phyloP scores from a whole-genome alignment of 441 rosid species.

The Populus hybrid region DNA sequence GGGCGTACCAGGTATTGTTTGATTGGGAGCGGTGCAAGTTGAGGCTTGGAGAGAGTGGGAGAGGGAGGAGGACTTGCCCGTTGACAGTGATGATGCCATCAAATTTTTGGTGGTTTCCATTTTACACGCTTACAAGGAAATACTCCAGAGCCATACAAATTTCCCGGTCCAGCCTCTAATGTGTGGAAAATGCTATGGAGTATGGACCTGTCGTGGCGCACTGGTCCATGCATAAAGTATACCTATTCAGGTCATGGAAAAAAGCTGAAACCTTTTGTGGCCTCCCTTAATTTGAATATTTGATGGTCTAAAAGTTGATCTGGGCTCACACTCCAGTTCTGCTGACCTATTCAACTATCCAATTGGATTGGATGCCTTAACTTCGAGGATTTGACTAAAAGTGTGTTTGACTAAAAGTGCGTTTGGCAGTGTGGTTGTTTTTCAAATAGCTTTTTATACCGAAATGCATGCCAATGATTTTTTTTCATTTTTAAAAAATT shows the following conservation, averaged over 20 bases:
- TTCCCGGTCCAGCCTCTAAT: too few relatives aligned
- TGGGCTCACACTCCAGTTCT: neutral
- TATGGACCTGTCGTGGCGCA: neutral
- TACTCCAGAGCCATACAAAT: conserved; percentile 15
- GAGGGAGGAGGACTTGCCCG: neutral
- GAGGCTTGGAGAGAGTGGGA: neutral
- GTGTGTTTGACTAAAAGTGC: neutral
- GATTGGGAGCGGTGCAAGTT: too few relatives aligned
- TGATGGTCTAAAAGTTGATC: neutral
- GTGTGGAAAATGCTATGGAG: neutral
- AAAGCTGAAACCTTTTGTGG: neutral
- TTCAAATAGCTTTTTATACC: too few relatives aligned
- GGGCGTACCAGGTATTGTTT: neutral
- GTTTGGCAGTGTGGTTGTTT: too few relatives aligned
- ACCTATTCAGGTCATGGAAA: neutral
- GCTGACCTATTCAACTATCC: neutral
- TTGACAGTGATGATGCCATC: conserved; percentile 5
- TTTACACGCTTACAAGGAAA: neutral
- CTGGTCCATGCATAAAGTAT: neutral
- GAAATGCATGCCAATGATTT: too few relatives aligned
- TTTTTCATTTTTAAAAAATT: too few relatives aligned
- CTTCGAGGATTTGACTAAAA: neutral
- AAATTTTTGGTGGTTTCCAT: conserved; percentile 25
- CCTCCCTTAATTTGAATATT: neutral
- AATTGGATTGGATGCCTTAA: neutral